phyloP scores from a whole-genome alignment of 148 eudicot species.

The Selenicereus undatus region DNA sequence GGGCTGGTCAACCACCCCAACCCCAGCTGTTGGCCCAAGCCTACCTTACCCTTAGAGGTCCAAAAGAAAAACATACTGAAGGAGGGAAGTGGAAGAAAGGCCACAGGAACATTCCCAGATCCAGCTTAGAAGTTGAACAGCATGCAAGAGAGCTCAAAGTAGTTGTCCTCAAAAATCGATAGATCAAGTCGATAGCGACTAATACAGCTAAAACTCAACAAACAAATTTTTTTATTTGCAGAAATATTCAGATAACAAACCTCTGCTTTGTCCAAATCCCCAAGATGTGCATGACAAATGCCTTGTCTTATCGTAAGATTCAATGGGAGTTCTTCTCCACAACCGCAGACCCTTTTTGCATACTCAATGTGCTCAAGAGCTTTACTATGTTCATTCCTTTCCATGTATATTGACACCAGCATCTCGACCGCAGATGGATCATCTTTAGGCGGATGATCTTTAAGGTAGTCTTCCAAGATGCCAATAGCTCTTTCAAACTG shows the following conservation, averaged over 20 bases:
- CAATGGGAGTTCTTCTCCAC: slow-evolving; percentile 44
- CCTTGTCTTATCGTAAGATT: slow-evolving; percentile 62
- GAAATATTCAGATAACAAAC: slow-evolving; percentile 28
- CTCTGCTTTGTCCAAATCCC: slow-evolving; percentile 74
- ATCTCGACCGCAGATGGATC: slow-evolving; percentile 51
- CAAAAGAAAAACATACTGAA: neutral
- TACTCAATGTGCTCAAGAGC: slow-evolving; percentile 74
- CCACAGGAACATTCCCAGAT: neutral
- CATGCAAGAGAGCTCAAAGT: neutral
- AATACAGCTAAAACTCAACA: neutral
- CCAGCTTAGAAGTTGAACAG: neutral
- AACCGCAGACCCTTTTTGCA: slow-evolving; percentile 36
- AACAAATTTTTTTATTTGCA: too few species aligned
- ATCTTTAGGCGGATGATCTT: slow-evolving; percentile 47
- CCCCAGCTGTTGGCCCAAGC: neutral
- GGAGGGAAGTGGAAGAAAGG: neutral
- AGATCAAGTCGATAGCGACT: neutral
- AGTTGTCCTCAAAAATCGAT: neutral
- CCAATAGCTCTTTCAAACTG: slow-evolving; percentile 46
- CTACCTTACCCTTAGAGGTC: too few species aligned
- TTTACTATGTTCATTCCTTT: slow-evolving; percentile 39
- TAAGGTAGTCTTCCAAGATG: slow-evolving; percentile 61
- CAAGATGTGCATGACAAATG: slow-evolving; percentile 69
- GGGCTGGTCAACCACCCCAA: neutral
- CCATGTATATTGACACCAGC: slow-evolving; percentile 57